These are phyloP conservation scores for Rosa multiflora DNA, from an alignment of 306 rosid genomes.

Conservation along the genomic window DNA sequence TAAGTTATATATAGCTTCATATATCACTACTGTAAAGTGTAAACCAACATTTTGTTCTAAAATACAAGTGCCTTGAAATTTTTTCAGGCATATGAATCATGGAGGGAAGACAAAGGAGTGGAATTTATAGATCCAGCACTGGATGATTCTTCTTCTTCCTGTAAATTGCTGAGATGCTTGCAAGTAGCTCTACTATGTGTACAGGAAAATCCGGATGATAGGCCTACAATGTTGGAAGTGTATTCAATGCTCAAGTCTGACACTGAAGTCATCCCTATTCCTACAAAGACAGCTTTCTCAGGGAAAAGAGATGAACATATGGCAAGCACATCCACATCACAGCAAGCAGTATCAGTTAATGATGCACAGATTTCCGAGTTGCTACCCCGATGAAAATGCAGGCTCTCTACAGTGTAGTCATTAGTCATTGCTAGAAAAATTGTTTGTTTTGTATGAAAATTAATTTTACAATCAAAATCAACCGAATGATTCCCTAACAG, in stretches of 20 bases:
- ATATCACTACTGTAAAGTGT: neutral
- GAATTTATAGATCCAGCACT: slow-evolving; percentile 53
- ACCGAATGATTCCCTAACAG: neutral
- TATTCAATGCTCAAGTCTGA: slow-evolving; percentile 54
- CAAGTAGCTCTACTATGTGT: slow-evolving; percentile 61
- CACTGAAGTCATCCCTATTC: slow-evolving; percentile 30
- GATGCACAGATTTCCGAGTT: slow-evolving; percentile 45
- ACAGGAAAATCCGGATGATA: slow-evolving; percentile 52
- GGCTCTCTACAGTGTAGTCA: neutral
- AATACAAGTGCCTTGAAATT: neutral
- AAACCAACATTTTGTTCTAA: neutral
- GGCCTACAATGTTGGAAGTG: slow-evolving; percentile 65
- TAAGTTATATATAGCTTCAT: slow-evolving; percentile 28
- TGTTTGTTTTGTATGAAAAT: too few relatives aligned
- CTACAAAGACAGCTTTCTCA: slow-evolving; percentile 48
- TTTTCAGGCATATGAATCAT: slow-evolving; percentile 51
- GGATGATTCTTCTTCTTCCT: slow-evolving; percentile 44
- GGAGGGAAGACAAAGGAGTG: slow-evolving; percentile 44
- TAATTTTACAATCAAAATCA: neutral
- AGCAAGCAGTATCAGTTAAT: slow-evolving; percentile 32
- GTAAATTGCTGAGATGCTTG: slow-evolving; percentile 60
- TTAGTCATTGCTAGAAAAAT: too few relatives aligned
- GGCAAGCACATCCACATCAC: slow-evolving; percentile 6
- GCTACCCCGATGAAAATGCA: slow-evolving; percentile 36
- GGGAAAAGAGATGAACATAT: slow-evolving; percentile 7